Base-by-base conservation (phyloP, 495 filamentous ascomycete genomes). In the Lasiosphaeria hispida region DNA sequence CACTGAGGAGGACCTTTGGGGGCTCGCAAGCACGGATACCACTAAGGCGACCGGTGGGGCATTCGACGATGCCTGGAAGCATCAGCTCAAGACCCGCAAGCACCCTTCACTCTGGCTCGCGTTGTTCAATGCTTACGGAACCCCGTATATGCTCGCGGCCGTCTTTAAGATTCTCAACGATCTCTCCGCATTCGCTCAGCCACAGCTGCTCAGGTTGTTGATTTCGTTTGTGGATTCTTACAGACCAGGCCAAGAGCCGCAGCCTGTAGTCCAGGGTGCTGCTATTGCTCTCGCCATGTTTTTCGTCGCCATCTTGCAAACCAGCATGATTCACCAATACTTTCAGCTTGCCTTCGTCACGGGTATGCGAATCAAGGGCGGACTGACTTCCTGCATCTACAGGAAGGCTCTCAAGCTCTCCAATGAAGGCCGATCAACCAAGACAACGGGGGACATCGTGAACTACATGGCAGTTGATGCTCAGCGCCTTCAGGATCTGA, bases 401-500 rank as follows among this genome's bases (percentile, higher is more conserved):
- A 80, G 86, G 42, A 99, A 99, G 73, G 86, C 90, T 1, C 79
- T 96, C 67, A 87, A 83, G 50, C 79, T 99, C 10, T 96, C 92
- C 0, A 97, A 95, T 64, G 95, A 99, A 74, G 95, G 93, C 13
- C 82, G 93, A 41, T 80, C 89, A n/a, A 66, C 84, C 18, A 96
- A 97, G 74, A 91, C 91, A 3, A 97, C 95, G 1, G 95, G 95
- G 47, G 95, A 99, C 70, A 97, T 97, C 72, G 95, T 99, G 63
- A 99, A 97, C 64, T 90, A 95, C 69, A 97, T 97, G 91, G 94
- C 95, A 19, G 92, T 97, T 17, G 95, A 99, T 71, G 92, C 92
- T 43, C 94, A 97, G 68, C 84, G 95, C 34, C 80, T 99, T 40
- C 88, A 96, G 62, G 95, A 99, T 75, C 76, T 99, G 52, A 92